Evolutionary conservation across 345 rosid species (phyloP), one percentile per base, ranked within the genome.

Genomic region (Iberis pinnata): DNA sequence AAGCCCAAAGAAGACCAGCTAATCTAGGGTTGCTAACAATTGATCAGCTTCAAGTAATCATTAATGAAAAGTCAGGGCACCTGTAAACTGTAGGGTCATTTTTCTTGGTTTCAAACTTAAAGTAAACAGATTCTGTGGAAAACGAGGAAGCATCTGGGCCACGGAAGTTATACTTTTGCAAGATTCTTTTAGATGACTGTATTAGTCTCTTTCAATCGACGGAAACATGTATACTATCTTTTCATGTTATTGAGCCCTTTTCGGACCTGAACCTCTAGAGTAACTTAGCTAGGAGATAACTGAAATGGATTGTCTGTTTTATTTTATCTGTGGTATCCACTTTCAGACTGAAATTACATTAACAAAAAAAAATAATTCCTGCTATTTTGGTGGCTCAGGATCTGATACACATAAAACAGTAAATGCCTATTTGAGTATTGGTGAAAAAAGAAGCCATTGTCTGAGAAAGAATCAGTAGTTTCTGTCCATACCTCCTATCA

Each of bases 381-480:
- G 53, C 35, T 27, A 49, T 51, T 51, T 54, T 27, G 53, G 60
- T 27, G 39, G 35, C 54, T 44, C 36, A 49, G 27, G 43, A 10
- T 24, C 38, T 38, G 51, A 53, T 53, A 52, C 55, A 66, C 16
- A 60, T 44, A 44, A 20, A 31, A 47, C 37, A 39, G 38, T 12
- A 58, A 31, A 27, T 45, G 29, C 49, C 59, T 65, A 65, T 26
- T 0, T 65, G 36, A 39, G 54, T 7, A 39, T 35, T 49, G 27
- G 20, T 53, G 48, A 39, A 29, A 59, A 43, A 58, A 50, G 52
- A 43, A 53, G 48, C 45, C 55, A 52, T 66, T 52, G 59, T 52
- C 56, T 35, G 55, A 45, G 39, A 29, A 66, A 37, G 47, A 66
- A 58, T 66, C 71, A 48, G 51, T 67, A 36, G 49, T 39, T 33